Evolutionary conservation across 345 rosid species (phyloP), one percentile per base, ranked within the genome.

Genomic region (Nephelium lappaceum): DNA sequence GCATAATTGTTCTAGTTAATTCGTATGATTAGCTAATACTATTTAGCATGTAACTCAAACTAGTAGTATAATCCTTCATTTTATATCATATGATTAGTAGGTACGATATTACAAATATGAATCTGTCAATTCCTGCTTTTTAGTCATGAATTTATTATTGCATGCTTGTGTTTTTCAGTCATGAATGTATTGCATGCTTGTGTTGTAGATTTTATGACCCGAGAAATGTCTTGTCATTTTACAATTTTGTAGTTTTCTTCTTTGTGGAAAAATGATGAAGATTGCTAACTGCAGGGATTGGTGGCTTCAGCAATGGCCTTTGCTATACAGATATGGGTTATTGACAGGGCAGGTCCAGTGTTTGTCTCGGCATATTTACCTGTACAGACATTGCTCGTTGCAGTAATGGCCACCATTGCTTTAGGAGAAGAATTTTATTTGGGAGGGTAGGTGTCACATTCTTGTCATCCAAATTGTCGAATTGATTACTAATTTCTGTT

Each of bases 281-380:
- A 71, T 57, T 61, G 38, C 61, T 76, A 80, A 36, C 3, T 70
- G 85, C 79, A 86, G 90, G 92, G 87, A 4, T 11, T 84, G 71
- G 84, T 89, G 66, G 92, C 84, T 69, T 91, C 93, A 60, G 95
- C 91, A 4, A 86, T 92, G 84, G 89, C 84, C 60, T 92, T 90
- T 84, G 88, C 90, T 6, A 81, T 90, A 63, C 92, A 90, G 78
- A 89, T 90, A 81, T 87, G 85, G 80, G 93, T 89, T 11, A 88
- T 87, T 64, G 87, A 89, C 71, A 84, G 87, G 76, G 92, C 86
- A 74, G 93, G 96, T 36, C 92, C 93, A 15, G 86, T 89, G 68
- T 90, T 92, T 86, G 85, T 90, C 75, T 89, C 92, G 43, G 88
- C 89, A 49, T 89, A 90, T 73, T 65, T 90, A 69, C 93, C 91